These are phyloP conservation scores for Ambrosiella xylebori DNA, from an alignment of 2,329 filamentous ascomycete genomes.

Conservation along the genomic window DNA sequence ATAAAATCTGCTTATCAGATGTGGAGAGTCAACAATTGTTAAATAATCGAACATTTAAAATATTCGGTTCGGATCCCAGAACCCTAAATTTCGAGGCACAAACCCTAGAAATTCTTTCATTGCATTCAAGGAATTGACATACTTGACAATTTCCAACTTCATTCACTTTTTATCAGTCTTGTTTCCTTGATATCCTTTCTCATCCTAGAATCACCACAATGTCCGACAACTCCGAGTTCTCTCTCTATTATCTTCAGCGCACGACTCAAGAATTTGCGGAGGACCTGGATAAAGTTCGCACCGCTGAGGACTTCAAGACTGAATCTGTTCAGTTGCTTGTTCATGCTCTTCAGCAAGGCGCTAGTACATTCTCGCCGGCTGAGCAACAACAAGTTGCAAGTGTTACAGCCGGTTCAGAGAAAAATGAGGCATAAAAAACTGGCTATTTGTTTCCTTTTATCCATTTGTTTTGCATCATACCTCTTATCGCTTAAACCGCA, in stretches of 20 bases:
- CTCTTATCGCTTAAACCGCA: too few species aligned
- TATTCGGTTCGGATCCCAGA: background rate
- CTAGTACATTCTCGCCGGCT: slow-evolving; percentile 38
- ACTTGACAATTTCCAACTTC: too few species aligned
- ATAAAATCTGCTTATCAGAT: too few species aligned
- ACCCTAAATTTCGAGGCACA: background rate
- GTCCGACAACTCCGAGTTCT: slow-evolving; percentile 27
- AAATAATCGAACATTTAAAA: too few species aligned
- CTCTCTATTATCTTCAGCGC: slow-evolving; percentile 50
- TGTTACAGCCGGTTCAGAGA: slow-evolving; percentile 1
- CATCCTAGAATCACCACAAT: background rate
- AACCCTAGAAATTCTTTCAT: slow-evolving; percentile 6
- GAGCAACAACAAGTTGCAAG: slow-evolving; percentile 19
- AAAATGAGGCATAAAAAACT: background rate
- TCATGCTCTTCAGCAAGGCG: slow-evolving; percentile 50
- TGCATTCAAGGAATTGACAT: background rate
- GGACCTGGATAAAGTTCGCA: slow-evolving; percentile 53
- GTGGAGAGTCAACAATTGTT: too few species aligned
- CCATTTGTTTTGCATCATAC: background rate
- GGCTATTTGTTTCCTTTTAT: too few species aligned
- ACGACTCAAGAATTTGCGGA: slow-evolving; percentile 55
- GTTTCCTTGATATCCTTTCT: background rate
- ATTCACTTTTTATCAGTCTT: too few species aligned
- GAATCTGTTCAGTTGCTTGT: slow-evolving; percentile 49
- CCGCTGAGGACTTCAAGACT: slow-evolving; percentile 51